Conservation (phyloP, 306 rosid species). For the Rosa lucieae region DNA sequence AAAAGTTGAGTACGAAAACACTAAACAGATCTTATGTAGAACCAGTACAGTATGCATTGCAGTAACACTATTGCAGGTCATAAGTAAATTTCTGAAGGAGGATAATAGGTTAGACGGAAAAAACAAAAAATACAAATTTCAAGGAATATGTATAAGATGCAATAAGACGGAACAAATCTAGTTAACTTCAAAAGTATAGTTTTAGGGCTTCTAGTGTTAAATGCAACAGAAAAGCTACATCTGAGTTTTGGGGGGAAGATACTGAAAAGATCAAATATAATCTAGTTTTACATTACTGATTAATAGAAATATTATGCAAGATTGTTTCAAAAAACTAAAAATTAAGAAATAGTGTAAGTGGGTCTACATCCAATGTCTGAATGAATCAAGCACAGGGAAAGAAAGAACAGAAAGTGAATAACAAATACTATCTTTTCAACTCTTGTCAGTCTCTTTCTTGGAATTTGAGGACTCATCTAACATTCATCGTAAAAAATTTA, state of each 20-base stretch:
- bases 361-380: background rate
- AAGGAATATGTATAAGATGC: background rate
- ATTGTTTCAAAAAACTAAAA: background rate
- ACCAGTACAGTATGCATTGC: background rate
- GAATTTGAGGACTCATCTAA: background rate
- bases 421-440: background rate
- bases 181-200: background rate
- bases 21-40: background rate
- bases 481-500: background rate
- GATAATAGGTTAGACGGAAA: background rate
- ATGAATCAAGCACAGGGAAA: background rate
- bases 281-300: background rate
- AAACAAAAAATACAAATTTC: background rate
- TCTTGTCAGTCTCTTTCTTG: background rate
- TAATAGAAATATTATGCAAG: background rate
- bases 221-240: background rate
- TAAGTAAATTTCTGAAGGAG: background rate
- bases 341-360: background rate
- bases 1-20: background rate
- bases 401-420: background rate
- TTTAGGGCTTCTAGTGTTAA: background rate
- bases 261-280: background rate
- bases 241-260: background rate
- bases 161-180: constrained; percentile 17
- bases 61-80: background rate